Evolutionary conservation across 768 basidiomycete species (phyloP).

Genomic region (Holtermanniella nyarrowii): DNA sequence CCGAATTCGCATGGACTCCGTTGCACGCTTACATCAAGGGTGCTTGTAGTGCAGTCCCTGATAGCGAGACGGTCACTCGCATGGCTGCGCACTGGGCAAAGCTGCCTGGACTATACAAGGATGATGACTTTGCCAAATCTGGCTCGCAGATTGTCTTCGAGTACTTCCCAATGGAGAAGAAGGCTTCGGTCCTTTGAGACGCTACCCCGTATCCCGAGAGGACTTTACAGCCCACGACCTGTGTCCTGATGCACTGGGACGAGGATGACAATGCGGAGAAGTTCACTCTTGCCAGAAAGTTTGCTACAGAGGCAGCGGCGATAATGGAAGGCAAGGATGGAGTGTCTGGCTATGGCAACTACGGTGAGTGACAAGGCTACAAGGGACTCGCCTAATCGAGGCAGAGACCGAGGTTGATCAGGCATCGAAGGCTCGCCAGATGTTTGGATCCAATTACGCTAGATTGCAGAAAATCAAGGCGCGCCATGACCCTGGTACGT

Average conservation of each 20-base stretch:
- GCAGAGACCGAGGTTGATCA: background rate
- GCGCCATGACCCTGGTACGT: conserved; percentile 15
- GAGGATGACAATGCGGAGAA: background rate
- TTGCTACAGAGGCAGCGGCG: no score
- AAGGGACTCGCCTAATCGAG: background rate
- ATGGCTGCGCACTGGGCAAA: background rate
- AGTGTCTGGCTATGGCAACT: background rate
- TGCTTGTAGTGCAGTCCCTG: background rate
- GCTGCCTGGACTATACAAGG: background rate
- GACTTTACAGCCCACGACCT: no score
- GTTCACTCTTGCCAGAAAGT: background rate
- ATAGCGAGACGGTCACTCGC: background rate
- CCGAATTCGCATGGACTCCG: background rate
- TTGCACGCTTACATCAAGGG: background rate
- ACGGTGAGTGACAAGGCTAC: background rate
- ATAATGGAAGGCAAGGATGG: background rate
- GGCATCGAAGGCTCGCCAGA: background rate
- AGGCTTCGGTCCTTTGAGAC: background rate
- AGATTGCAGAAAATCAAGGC: conserved; percentile 42
- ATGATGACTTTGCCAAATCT: background rate
- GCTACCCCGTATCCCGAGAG: background rate
- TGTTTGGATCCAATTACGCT: conserved; percentile 42
- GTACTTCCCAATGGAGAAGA: background rate
- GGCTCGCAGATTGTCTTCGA: no score
- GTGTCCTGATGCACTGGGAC: background rate